Evolutionary conservation across 192 early-diverging fungal genomes (phyloP).

Genomic region (Coemansia sp.): DNA sequence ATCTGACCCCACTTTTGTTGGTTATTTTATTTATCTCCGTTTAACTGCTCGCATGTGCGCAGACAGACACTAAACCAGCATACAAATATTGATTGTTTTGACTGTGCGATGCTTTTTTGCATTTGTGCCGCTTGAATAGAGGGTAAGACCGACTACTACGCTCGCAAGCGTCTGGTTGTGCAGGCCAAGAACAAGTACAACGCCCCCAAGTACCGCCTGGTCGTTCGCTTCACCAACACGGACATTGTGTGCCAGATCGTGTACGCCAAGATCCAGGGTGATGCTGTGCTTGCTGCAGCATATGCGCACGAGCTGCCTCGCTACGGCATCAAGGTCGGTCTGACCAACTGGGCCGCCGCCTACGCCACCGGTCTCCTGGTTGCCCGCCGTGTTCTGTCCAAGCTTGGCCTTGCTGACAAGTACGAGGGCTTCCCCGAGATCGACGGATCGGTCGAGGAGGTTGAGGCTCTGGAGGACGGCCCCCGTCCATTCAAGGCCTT

Average conservation of each 20-base stretch:
- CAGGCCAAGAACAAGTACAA: constrained; percentile 99
- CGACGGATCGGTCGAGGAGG: constrained; percentile 84
- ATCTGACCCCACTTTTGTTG: constrained; percentile 66
- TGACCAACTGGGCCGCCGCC: constrained; percentile 99
- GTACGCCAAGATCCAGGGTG: constrained; percentile 98
- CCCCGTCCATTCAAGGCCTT: constrained; percentile 97
- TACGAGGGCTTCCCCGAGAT: constrained; percentile 93
- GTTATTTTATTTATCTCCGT: no score
- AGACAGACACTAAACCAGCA: no score
- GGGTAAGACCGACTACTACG: constrained; percentile 99
- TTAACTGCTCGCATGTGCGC: no score
- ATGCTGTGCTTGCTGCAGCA: constrained; percentile 91
- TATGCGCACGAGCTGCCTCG: constrained; percentile 96
- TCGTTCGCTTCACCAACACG: constrained; percentile 99
- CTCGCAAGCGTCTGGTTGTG: constrained; percentile 96
- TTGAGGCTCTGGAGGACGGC: constrained; percentile 87
- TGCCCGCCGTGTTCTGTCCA: constrained; percentile 91
- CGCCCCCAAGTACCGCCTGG: constrained; percentile 99
- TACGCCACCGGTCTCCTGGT: constrained; percentile 97
- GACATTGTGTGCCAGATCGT: constrained; percentile 96
- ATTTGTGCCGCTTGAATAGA: constrained; percentile 68
- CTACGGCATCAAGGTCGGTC: constrained; percentile 96
- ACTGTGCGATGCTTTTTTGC: constrained; percentile 3
- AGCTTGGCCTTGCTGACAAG: constrained; percentile 94
- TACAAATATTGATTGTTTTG: no score